Conservation (phyloP, 1,284 basidiomycete genomes). For the Microbotryum silenes-acaulis region DNA sequence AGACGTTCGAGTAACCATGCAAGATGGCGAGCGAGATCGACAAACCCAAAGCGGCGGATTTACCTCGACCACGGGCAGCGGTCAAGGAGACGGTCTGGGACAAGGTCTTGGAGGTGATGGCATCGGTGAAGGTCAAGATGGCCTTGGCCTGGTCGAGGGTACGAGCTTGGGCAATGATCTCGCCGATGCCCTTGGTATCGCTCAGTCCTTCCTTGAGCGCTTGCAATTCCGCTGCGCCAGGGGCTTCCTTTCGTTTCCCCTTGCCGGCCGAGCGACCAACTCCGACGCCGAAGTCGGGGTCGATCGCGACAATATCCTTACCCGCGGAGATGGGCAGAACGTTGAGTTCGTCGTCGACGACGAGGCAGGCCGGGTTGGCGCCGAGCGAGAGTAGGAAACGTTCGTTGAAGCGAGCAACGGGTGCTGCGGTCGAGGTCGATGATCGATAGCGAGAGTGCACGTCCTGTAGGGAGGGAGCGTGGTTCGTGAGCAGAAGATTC, state of each 20-base stretch:
- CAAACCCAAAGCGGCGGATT: conserved; percentile 90
- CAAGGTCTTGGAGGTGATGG: conserved; percentile 83
- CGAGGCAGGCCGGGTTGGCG: conserved; percentile 79
- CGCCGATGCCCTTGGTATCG: conserved; percentile 79
- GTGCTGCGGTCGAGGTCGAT: conserved; percentile 73
- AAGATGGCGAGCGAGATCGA: conserved; percentile 88
- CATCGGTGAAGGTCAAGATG: conserved; percentile 83
- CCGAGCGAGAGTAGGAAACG: conserved; percentile 92
- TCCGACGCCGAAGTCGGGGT: conserved; percentile 45
- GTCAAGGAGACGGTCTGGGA: conserved; percentile 93
- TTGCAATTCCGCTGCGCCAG: conserved; percentile 55
- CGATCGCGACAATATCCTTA: conserved; percentile 75
- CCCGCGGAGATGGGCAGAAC: conserved; percentile 93
- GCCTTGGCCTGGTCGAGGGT: conserved; percentile 81
- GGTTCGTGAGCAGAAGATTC: not conserved
- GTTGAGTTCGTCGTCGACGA: conserved; percentile 96
- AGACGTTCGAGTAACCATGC: conserved; percentile 96
- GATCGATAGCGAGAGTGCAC: conserved; percentile 81
- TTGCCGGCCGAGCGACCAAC: conserved; percentile 44
- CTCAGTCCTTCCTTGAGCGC: conserved; percentile 72
- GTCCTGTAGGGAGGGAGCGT: conserved; percentile 52
- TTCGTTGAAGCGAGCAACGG: conserved; percentile 94
- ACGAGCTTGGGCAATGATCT: conserved; percentile 83
- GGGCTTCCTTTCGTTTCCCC: conserved; percentile 49
- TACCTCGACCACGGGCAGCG: conserved; percentile 89